A percentile compares a stretch with the other conserved stretches of the same genome.
Conservation (phyloP, 164 flowering plant genomes). For the Umbilicus rupestris region DNA sequence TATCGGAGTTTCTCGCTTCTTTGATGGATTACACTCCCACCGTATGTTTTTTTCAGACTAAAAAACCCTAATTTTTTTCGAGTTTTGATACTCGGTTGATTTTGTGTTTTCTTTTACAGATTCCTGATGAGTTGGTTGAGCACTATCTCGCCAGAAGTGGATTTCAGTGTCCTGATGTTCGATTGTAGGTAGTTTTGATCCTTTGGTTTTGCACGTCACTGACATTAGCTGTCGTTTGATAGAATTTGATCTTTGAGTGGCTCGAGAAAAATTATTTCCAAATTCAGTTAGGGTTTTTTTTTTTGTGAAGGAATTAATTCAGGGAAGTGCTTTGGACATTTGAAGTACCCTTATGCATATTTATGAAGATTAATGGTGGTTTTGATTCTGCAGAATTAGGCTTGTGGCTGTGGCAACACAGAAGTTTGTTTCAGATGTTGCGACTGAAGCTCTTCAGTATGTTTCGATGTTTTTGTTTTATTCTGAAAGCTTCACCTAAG, state of each 20-base stretch:
- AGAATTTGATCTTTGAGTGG: too few relatives aligned
- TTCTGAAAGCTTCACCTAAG: background rate
- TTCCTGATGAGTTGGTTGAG: slow-evolving; percentile 91
- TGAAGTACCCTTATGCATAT: background rate
- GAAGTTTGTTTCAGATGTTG: slow-evolving; percentile 91
- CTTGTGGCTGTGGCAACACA: slow-evolving; percentile 97
- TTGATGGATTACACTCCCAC: slow-evolving; percentile 92
- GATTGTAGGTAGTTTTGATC: slow-evolving; percentile 58
- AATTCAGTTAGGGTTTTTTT: background rate
- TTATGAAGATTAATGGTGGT: background rate
- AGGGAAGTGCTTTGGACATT: background rate
- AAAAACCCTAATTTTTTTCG: background rate
- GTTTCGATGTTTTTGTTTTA: slow-evolving; percentile 11
- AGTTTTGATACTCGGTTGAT: background rate
- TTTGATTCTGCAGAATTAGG: slow-evolving; percentile 47
- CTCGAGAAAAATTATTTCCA: background rate
- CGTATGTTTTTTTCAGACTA: slow-evolving; percentile 21
- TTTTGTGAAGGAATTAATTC: too few relatives aligned
- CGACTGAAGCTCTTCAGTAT: slow-evolving; percentile 88
- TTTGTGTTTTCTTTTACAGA: slow-evolving; percentile 27
- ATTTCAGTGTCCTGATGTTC: slow-evolving; percentile 86
- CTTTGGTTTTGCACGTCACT: background rate
- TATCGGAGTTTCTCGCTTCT: slow-evolving; percentile 74
- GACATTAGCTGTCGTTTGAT: too few relatives aligned
- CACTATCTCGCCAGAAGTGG: slow-evolving; percentile 87